Percentiles rank a stretch among this genome's conserved stretches.
Evolutionary conservation across 768 basidiomycete species (phyloP).

Genomic region (Porphyrellus cyaneotinctus): DNA sequence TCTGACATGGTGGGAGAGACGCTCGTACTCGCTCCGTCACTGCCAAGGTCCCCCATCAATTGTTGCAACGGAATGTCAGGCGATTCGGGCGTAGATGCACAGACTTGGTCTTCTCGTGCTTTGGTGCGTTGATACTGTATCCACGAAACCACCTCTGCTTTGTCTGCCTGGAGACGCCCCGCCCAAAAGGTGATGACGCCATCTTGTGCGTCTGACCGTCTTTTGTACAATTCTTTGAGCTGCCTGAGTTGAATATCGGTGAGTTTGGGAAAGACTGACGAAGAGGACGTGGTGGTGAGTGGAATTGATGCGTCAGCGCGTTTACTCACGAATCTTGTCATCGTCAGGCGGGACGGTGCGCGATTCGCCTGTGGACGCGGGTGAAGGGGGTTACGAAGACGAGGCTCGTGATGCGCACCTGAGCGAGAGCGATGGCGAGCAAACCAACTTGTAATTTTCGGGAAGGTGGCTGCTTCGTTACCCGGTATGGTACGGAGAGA

Average conservation of each 20-base stretch:
- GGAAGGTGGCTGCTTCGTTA: conserved; percentile 16
- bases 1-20: conserved; percentile 14
- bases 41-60: not conserved
- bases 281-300: conserved; percentile 3
- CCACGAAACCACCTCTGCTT: conserved; percentile 21
- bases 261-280: conserved; percentile 31
- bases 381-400: not conserved
- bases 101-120: conserved; percentile 1
- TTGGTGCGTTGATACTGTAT: conserved; percentile 29
- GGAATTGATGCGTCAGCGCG: not conserved
- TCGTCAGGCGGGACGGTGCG: conserved; percentile 15
- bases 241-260: conserved; percentile 20
- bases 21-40: not conserved
- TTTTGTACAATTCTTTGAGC: conserved; percentile 18
- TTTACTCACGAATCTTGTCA: conserved; percentile 24
- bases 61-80: conserved; percentile 10
- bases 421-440: conserved; percentile 15
- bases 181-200: conserved; percentile 28
- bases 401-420: not conserved
- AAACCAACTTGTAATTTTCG: conserved; percentile 22
- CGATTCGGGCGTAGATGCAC: not conserved
- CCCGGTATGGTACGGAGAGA: conserved; percentile 19
- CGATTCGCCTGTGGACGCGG: not conserved
- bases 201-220: conserved; percentile 13
- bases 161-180: conserved; percentile 16